A percentile compares a stretch with the other conserved stretches of the same genome.
These are phyloP conservation scores for Heterobasidion annosum DNA, from an alignment of 1,284 basidiomycete species.

Conservation along the genomic window DNA sequence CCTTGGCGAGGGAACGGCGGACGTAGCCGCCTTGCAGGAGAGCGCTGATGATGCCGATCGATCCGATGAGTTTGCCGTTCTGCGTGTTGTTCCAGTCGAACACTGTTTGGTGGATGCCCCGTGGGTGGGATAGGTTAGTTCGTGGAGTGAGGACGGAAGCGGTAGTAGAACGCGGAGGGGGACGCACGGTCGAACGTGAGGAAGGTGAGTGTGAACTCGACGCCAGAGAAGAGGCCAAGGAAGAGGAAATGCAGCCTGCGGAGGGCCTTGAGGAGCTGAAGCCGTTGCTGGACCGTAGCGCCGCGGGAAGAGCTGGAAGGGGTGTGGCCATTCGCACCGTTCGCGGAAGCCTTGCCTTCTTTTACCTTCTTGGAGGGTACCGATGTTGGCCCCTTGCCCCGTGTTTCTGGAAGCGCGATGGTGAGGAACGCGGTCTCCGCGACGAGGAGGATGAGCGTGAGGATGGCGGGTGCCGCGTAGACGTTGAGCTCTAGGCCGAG, in stretches of 20 bases:
- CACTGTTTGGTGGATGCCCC: slow-evolving; percentile 30
- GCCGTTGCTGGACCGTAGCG: slow-evolving; percentile 37
- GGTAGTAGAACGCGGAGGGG: too few species aligned
- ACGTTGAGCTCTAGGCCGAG: slow-evolving; percentile 70
- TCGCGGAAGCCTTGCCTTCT: slow-evolving; percentile 12
- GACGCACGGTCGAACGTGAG: slow-evolving; percentile 76
- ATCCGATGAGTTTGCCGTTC: slow-evolving; percentile 81
- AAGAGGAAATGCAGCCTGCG: slow-evolving; percentile 74
- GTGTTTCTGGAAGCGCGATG: slow-evolving; percentile 73
- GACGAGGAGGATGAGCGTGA: slow-evolving; percentile 66
- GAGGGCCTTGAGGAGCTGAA: slow-evolving; percentile 44
- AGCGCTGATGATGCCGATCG: slow-evolving; percentile 82
- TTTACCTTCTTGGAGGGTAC: slow-evolving; percentile 15
- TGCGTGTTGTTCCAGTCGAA: slow-evolving; percentile 86
- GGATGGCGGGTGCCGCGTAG: slow-evolving; percentile 75
- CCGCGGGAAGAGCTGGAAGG: slow-evolving; percentile 9
- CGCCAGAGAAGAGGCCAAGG: slow-evolving; percentile 81
- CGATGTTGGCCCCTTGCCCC: slow-evolving; percentile 30
- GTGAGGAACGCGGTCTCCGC: slow-evolving; percentile 67
- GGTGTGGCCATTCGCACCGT: slow-evolving; percentile 11
- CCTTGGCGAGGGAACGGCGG: slow-evolving; percentile 59
- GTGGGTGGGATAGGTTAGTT: background rate
- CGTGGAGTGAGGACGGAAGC: too few species aligned
- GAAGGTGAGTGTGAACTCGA: slow-evolving; percentile 90
- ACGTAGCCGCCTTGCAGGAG: slow-evolving; percentile 88